phyloP scores from a whole-genome alignment of 257 asterid genomes.

The Solanum sitiens region DNA sequence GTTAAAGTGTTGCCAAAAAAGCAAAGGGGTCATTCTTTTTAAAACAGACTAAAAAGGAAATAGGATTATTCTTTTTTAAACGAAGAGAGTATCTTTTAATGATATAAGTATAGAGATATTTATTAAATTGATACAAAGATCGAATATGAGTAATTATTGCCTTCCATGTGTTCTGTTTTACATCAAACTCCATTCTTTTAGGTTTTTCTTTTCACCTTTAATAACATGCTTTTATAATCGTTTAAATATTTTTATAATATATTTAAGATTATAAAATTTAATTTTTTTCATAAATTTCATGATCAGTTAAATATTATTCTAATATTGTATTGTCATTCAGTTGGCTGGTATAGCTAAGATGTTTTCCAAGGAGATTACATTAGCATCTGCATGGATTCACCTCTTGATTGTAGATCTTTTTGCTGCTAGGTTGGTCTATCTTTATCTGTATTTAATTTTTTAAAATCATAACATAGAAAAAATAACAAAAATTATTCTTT shows the following conservation, averaged over 20 bases:
- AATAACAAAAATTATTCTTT: not conserved
- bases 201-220: no score
- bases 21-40: no score
- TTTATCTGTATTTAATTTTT: not conserved
- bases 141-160: not conserved
- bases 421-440: constrained; percentile 55
- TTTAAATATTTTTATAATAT: no score
- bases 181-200: not conserved
- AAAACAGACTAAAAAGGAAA: no score
- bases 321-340: constrained; percentile 17
- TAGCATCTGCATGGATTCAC: constrained; percentile 98
- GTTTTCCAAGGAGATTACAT: constrained; percentile 69
- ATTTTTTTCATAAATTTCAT: not conserved
- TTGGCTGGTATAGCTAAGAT: constrained; percentile 65
- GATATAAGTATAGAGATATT: not conserved
- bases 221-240: no score
- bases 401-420: constrained; percentile 68
- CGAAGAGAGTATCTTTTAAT: not conserved
- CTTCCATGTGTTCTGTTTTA: not conserved
- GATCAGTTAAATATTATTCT: not conserved
- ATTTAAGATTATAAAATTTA: no score
- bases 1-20: no score
- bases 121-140: not conserved
- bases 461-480: no score
- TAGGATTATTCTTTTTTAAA: no score